Conservation (phyloP, 768 basidiomycete genomes). For the Crepidotus variabilis region DNA sequence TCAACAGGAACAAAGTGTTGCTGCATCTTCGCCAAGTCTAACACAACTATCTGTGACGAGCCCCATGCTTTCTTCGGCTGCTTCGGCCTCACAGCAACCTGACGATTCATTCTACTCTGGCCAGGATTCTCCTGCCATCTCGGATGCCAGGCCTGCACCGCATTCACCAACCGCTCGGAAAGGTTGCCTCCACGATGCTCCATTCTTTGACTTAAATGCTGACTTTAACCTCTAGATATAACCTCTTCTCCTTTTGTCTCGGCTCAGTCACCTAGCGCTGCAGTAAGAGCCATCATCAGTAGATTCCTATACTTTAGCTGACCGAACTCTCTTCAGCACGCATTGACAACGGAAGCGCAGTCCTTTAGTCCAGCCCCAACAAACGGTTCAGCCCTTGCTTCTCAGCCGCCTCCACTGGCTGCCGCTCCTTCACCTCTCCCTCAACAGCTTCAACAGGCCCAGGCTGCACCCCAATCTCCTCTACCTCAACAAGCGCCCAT, state of each 20-base stretch:
- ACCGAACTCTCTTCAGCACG: slow-evolving; percentile 33
- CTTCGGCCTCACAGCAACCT: slow-evolving; percentile 61
- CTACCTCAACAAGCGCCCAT: slow-evolving; percentile 50
- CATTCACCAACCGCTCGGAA: slow-evolving; percentile 55
- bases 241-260: slow-evolving; percentile 41
- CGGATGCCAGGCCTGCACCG: slow-evolving; percentile 59
- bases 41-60: slow-evolving; percentile 85
- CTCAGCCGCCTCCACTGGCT: slow-evolving; percentile 26
- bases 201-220: slow-evolving; percentile 10
- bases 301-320: neutral
- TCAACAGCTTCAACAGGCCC: slow-evolving; percentile 36
- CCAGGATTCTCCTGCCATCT: slow-evolving; percentile 69
- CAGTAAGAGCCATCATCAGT: slow-evolving; percentile 29
- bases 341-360: slow-evolving; percentile 25
- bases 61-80: slow-evolving; percentile 76
- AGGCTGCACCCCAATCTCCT: slow-evolving; percentile 26
- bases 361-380: slow-evolving; percentile 12
- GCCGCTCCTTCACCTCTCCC: slow-evolving; percentile 37
- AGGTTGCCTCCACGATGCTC: slow-evolving; percentile 33
- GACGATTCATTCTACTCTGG: slow-evolving; percentile 69
- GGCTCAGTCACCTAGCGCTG: slow-evolving; percentile 36
- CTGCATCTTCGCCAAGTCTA: slow-evolving; percentile 72
- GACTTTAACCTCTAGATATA: slow-evolving; percentile 31
- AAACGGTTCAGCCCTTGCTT: slow-evolving; percentile 20
- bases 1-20: slow-evolving; percentile 38